Evolutionary conservation across 1,284 basidiomycete species (phyloP).

Genomic region (Melampsora americana): DNA sequence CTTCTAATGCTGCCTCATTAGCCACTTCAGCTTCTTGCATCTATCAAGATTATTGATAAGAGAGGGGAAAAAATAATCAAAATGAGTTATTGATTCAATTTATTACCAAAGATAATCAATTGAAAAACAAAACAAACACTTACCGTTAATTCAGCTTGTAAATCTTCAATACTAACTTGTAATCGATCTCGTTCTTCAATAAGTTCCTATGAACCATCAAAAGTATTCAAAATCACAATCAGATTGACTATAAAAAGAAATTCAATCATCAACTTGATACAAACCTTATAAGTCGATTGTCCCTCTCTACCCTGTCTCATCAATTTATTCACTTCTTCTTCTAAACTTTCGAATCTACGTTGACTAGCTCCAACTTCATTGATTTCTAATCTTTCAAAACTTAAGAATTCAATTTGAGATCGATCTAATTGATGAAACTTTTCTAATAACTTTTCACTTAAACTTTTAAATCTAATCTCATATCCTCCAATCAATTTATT

Average conservation of each 20-base stretch:
- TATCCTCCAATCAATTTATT: conserved; percentile 85
- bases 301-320: conserved; percentile 14
- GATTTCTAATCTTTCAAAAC: conserved; percentile 68
- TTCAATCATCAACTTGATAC: not conserved
- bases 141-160: conserved; percentile 37
- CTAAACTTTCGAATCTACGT: conserved; percentile 67
- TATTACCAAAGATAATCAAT: not conserved
- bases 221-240: not conserved
- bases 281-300: conserved; percentile 35
- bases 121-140: not conserved
- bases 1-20: conserved; percentile 29
- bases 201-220: conserved; percentile 13
- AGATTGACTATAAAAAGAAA: not conserved
- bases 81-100: not conserved
- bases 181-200: conserved; percentile 10
- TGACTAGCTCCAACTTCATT: conserved; percentile 74
- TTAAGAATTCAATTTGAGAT: conserved; percentile 68
- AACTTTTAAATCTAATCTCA: conserved; percentile 69
- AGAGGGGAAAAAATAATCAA: not conserved
- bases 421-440: conserved; percentile 58
- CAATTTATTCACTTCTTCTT: conserved; percentile 72
- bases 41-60: not conserved
- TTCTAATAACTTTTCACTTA: conserved; percentile 63
- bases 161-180: conserved; percentile 22
- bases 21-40: conserved; percentile 32